Conservation (phyloP, 805 yeast genomes). For the Candida pseudofarinosa region DNA sequence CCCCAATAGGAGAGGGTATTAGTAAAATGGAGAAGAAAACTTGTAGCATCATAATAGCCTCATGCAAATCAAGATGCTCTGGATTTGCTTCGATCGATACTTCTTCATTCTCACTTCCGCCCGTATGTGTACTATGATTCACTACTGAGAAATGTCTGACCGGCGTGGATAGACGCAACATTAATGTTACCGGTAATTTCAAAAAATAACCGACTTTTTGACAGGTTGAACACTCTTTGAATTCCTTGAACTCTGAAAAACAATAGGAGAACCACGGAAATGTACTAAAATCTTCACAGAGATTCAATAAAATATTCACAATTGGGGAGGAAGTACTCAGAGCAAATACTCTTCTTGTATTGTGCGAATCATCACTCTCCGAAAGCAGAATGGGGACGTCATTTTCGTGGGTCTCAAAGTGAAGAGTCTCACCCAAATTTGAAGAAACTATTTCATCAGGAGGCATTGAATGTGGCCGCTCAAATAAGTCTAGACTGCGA, state of each 20-base stretch:
- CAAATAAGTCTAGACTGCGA: too few species aligned
- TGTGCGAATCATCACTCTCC: too few species aligned
- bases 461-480: not conserved
- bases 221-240: not conserved
- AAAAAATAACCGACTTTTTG: not conserved
- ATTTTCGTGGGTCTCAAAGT: too few species aligned
- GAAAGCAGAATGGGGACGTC: too few species aligned
- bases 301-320: not conserved
- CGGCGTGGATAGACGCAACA: not conserved
- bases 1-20: slow-evolving; percentile 15
- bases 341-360: too few species aligned
- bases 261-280: not conserved
- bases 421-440: too few species aligned
- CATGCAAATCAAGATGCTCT: slow-evolving; percentile 3
- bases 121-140: too few species aligned
- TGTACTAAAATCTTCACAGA: not conserved
- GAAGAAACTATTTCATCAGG: too few species aligned
- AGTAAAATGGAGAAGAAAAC: slow-evolving; percentile 23
- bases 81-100: not conserved
- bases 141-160: not conserved
- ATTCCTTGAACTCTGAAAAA: not conserved
- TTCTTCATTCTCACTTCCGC: not conserved
- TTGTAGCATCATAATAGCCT: slow-evolving; percentile 20
- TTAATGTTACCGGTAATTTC: not conserved
- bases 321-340: too few species aligned